Base-by-base conservation (phyloP, 345 rosid species). In the Populus deltoides region DNA sequence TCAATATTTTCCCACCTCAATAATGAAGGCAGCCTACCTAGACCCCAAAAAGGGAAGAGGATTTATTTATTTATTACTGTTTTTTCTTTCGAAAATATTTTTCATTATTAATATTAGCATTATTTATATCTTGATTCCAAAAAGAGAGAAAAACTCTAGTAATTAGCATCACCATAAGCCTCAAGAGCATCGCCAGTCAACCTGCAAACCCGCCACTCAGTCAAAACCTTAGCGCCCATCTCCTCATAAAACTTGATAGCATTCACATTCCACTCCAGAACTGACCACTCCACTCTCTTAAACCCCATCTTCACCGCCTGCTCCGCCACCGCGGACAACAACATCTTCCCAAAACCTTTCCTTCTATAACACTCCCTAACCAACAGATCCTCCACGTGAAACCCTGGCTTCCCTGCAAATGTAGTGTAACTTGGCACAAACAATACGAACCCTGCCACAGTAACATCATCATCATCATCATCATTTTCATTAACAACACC, bases 231-330 rank as follows among this genome's bases (percentile, higher is more conserved):
- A 33, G 99, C 98, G 15, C 98, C 98, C 99, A 95, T 91, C 53
- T 89, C 92, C 75, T 93, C 96, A 29, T 92, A 93, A 63, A 95
- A 95, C 78, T 82, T 87, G 4, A 95, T 91, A 4, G 97, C 98
- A 81, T 92, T 91, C 39, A 83, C 86, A 79, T 96, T 96, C 99
- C 97, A 93, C 76, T 92, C 98, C 78, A 92, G 91, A 76, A 93
- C 99, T 59, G 88, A 83, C 98, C 98, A 93, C 72, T 91, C 97
- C 4, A 95, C 98, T 76, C 97, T 91, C 17, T 93, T 97, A 61
- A 92, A 93, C 66, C 88, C 93, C 93, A 93, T 92, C 76, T 89
- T 89, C 88, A 88, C 97, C 8, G 97, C 97, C 79, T 93, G 98
- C 38, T 75, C 86, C 16, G 98, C 97, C 81, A 95, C 99, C 8